Percentiles rank a stretch among this genome's conserved stretches.
phyloP scores from a whole-genome alignment of 345 rosid genomes.

The Pistacia atlantica region DNA sequence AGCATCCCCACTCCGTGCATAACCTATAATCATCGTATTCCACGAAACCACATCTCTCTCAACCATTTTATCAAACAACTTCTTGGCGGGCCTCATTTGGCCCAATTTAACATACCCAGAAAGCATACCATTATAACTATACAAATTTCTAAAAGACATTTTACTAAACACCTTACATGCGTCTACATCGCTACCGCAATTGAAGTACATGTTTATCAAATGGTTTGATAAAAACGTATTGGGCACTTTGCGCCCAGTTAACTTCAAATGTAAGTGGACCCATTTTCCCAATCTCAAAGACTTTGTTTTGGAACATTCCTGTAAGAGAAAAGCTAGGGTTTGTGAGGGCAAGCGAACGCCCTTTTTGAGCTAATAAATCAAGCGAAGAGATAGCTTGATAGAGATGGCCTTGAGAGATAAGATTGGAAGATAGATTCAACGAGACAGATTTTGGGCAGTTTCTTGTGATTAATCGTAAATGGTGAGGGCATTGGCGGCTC shows the following conservation, averaged over 20 bases:
- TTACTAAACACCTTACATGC: constrained; percentile 69
- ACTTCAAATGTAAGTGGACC: constrained; percentile 77
- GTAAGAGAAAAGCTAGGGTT: constrained; percentile 47
- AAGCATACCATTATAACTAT: constrained; percentile 72
- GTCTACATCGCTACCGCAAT: constrained; percentile 43
- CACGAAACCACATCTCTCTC: constrained; percentile 72
- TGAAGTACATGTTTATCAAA: constrained; percentile 52
- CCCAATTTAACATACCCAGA: constrained; percentile 72
- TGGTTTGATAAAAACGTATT: constrained; percentile 52
- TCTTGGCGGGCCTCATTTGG: constrained; percentile 53
- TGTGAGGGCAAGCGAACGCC: constrained; percentile 63
- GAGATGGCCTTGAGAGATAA: constrained; percentile 43
- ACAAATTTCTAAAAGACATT: constrained; percentile 61
- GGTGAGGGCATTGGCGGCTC: constrained; percentile 30
- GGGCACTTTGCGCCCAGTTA: constrained; percentile 59
- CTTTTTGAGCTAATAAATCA: constrained; percentile 44
- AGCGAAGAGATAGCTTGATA: constrained; percentile 56
- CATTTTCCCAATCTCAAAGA: constrained; percentile 65
- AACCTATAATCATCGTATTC: constrained; percentile 80
- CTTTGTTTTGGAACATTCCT: constrained; percentile 42
- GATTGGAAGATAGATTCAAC: constrained; percentile 35
- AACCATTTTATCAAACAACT: constrained; percentile 72
- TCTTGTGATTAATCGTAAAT: constrained; percentile 32
- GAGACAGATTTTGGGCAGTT: constrained; percentile 37
- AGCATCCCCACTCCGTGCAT: constrained; percentile 45